Base-by-base conservation (phyloP, 1,139 yeast species). In the Geotrichum candidum region DNA sequence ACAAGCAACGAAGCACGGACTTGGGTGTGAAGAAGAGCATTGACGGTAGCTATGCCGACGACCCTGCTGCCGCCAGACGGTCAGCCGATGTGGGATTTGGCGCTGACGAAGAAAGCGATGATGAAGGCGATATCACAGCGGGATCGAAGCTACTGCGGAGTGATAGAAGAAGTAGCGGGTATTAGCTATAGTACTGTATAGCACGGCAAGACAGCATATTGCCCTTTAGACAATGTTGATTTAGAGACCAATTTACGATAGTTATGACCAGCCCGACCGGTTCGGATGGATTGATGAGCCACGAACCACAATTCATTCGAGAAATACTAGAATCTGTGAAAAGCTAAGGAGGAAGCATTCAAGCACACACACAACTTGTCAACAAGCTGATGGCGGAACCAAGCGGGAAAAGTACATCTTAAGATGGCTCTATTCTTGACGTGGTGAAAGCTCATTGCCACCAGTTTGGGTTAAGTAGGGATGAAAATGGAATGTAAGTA, bases 121-220 rank as follows among this genome's bases (percentile, higher is more conserved):
- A 60, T 35, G 60, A 56, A 27, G 62, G 62, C 22, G 62, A 60
- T 41, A 41, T 60, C 11, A 60, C 62, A 1, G 60, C 62, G 27
- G 62, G 62, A 10, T 57, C 62, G 15, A 60, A 60, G 33, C 58
- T 60, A 5, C 23, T 60, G 51, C 23, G 60, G 48, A n/a, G 48
- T 41, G 48, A 41, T 41, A 41, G 48, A 41, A 41, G 48, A 41
- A 41, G 23, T 23, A 41, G 18, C 9, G 48, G 48, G 22, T 41
- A 41, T 41, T 41, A 41, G 22, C 18, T 41, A n/a, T 41, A 41
- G 10, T 15, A n/a, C 7, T 41, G 5, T 41, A 41, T 41, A 41
- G 22, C 48, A n/a, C 13, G 48, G 18, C 18, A 6, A 15, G 48
- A 38, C 45, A 38, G 6, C 48, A 18, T 5, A 7, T 41, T 41